These are phyloP conservation scores for Arachis stenosperma DNA, from an alignment of 306 rosid genomes.

Conservation along the genomic window DNA sequence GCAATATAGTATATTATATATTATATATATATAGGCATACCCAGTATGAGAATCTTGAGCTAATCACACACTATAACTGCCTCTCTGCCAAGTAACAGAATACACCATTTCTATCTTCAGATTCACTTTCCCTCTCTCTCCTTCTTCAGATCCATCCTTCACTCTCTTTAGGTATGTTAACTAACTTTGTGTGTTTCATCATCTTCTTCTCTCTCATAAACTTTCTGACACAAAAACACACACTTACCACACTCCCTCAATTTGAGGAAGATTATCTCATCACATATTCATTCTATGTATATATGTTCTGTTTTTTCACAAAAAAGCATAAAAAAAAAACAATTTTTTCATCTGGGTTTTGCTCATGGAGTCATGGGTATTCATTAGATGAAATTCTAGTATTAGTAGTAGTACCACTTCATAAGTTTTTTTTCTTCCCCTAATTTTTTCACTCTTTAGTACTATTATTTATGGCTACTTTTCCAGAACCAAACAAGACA, in stretches of 20 bases:
- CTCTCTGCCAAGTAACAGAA: neutral
- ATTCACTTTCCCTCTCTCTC: neutral
- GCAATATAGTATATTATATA: neutral
- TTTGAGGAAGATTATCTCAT: neutral
- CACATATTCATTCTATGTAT: neutral
- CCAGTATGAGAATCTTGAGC: neutral
- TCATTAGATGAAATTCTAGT: no score
- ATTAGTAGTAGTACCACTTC: neutral
- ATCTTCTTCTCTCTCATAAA: neutral
- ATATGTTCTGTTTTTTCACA: neutral
- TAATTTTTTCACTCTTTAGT: neutral
- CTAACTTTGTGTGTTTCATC: neutral
- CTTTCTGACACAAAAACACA: neutral
- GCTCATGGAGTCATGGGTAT: neutral
- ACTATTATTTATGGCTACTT: neutral
- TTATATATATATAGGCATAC: neutral
- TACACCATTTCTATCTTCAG: neutral
- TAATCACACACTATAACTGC: neutral
- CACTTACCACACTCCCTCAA: neutral
- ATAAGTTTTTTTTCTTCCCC: neutral
- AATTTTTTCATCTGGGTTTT: neutral
- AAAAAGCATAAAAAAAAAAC: neutral
- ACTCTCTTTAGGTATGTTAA: neutral
- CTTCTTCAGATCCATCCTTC: neutral
- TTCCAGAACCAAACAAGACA: constrained; percentile 23